Percentiles rank a stretch among this genome's conserved stretches.
These are phyloP conservation scores for Vitis hybrid DNA, from an alignment of 177 flowering plant species.

Conservation along the genomic window DNA sequence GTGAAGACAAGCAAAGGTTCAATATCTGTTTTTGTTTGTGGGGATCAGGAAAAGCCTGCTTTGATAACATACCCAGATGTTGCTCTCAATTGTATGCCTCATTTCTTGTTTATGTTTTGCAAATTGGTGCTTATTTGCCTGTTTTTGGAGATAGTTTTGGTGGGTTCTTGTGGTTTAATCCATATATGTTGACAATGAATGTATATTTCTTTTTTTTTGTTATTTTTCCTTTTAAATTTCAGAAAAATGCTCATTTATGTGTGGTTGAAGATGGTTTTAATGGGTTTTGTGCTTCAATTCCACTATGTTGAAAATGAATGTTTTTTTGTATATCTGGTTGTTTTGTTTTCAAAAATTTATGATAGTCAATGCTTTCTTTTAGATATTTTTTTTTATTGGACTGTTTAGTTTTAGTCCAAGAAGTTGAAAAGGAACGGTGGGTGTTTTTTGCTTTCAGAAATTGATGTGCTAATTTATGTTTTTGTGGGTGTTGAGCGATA, in stretches of 20 bases:
- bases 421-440: too few relatives aligned
- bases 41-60: conserved; percentile 87
- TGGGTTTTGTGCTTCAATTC: too few relatives aligned
- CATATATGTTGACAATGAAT: too few relatives aligned
- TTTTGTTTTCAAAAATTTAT: too few relatives aligned
- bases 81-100: conserved; percentile 69
- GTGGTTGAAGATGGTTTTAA: too few relatives aligned
- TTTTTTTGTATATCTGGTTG: too few relatives aligned
- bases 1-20: conserved; percentile 71
- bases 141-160: background rate
- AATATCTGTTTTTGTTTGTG: conserved; percentile 69
- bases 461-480: background rate
- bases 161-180: too few relatives aligned
- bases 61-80: conserved; percentile 85
- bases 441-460: background rate
- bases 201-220: background rate
- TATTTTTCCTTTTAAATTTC: background rate
- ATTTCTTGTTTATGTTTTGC: background rate
- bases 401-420: too few relatives aligned
- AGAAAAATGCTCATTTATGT: background rate
- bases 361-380: too few relatives aligned
- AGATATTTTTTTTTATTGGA: too few relatives aligned
- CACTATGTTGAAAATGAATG: too few relatives aligned
- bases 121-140: background rate
- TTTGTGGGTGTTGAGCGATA: background rate